A percentile compares a stretch with the other conserved stretches of the same genome.
phyloP scores from a whole-genome alignment of 345 rosid species.

The Populus pruinosa region DNA sequence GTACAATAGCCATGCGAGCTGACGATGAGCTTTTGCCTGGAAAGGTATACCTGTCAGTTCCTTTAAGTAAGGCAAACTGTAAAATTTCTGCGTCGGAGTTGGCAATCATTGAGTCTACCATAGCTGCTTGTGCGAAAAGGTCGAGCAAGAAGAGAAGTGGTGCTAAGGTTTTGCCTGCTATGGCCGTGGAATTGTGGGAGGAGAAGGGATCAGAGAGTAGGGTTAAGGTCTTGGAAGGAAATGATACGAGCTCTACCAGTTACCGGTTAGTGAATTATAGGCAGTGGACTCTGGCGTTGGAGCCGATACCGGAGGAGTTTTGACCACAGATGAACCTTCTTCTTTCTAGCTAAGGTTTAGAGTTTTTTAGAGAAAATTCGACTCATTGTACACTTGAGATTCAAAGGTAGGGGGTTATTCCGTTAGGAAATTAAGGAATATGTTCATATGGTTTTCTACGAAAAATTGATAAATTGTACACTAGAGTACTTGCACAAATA shows the following conservation, averaged over 20 bases:
- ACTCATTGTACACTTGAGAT: too few relatives aligned
- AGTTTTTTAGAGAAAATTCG: too few relatives aligned
- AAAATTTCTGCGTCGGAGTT: slow-evolving; percentile 30
- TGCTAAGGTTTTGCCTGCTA: slow-evolving; percentile 33
- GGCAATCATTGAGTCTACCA: slow-evolving; percentile 12
- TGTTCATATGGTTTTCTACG: too few relatives aligned
- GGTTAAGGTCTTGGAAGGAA: slow-evolving; percentile 1
- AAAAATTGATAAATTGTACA: too few relatives aligned
- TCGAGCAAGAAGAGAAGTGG: slow-evolving; percentile 17
- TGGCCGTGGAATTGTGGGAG: background rate
- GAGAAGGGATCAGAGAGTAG: background rate
- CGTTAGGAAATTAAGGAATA: too few relatives aligned
- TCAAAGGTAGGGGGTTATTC: too few relatives aligned
- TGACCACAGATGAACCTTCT: background rate
- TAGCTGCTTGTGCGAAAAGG: slow-evolving; percentile 10
- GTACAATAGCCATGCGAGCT: slow-evolving; percentile 32
- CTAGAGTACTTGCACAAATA: too few relatives aligned
- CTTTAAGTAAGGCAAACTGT: slow-evolving; percentile 19
- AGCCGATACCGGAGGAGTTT: slow-evolving; percentile 35
- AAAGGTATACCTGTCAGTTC: slow-evolving; percentile 30
- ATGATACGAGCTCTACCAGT: background rate
- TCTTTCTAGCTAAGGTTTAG: too few relatives aligned
- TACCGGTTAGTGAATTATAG: slow-evolving; percentile 8
- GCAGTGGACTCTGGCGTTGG: slow-evolving; percentile 39
- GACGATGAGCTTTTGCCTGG: slow-evolving; percentile 42